Percentiles rank a stretch among this genome's conserved stretches.
Evolutionary conservation across 495 filamentous ascomycete species (phyloP).

Genomic region (Neurospora tetraspora): DNA sequence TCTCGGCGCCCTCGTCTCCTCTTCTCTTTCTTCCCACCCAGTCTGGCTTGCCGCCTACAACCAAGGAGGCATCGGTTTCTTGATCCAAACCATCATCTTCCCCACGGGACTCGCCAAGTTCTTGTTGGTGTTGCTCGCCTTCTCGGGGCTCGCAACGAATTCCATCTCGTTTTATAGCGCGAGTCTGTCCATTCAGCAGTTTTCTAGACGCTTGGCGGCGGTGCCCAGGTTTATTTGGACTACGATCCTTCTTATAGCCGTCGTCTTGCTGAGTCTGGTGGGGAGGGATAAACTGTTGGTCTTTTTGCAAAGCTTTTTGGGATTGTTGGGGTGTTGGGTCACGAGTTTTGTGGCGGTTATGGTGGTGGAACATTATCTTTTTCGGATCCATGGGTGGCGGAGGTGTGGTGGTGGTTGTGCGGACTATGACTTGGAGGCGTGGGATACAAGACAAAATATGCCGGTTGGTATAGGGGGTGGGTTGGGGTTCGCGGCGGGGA

Average conservation of each 20-base stretch:
- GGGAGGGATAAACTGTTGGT: constrained; percentile 33
- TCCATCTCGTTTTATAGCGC: constrained; percentile 41
- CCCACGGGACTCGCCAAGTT: constrained; percentile 51
- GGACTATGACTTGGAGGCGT: constrained; percentile 40
- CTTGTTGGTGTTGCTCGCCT: constrained; percentile 43
- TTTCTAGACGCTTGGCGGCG: constrained; percentile 25
- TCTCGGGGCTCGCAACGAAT: constrained; percentile 39
- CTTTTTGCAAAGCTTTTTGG: constrained; percentile 45
- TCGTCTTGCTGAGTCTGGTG: constrained; percentile 33
- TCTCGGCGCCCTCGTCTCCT: constrained; percentile 43
- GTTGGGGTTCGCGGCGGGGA: constrained; percentile 32
- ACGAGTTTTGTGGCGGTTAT: constrained; percentile 49
- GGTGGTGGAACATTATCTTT: constrained; percentile 49
- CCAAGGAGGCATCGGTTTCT: constrained; percentile 46
- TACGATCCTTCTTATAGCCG: constrained; percentile 30
- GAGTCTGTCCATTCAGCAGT: constrained; percentile 34
- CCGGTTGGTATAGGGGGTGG: constrained; percentile 40
- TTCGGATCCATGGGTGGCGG: constrained; percentile 35
- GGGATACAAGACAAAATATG: constrained; percentile 37
- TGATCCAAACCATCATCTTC: constrained; percentile 44
- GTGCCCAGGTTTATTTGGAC: constrained; percentile 42
- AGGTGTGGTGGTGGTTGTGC: constrained; percentile 4
- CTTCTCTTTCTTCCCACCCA: constrained; percentile 37
- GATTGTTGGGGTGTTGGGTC: constrained; percentile 50
- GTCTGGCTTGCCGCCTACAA: constrained; percentile 38